These are phyloP conservation scores for Penicillium sumatraense DNA, from an alignment of 2,329 filamentous ascomycete species.

Conservation along the genomic window DNA sequence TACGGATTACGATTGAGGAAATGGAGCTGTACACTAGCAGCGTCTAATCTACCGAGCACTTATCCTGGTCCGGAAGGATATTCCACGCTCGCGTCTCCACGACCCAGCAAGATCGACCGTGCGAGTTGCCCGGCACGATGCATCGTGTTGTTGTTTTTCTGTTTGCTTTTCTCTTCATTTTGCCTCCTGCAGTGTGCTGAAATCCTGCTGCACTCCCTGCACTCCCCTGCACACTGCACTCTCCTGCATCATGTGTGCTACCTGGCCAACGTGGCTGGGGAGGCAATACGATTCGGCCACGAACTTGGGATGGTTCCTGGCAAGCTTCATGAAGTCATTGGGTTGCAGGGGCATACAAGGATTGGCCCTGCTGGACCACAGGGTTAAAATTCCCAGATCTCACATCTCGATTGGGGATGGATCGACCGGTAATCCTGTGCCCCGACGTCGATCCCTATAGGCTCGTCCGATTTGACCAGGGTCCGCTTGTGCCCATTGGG, in stretches of 20 bases:
- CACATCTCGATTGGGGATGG: constrained; percentile 15
- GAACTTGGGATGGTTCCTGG: constrained; percentile 5
- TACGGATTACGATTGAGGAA: constrained; percentile 2
- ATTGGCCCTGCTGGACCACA: not conserved
- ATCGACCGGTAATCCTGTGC: constrained; percentile 13
- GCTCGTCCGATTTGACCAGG: constrained; percentile 18
- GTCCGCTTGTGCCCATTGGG: too few species aligned
- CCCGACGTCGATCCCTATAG: constrained; percentile 21
- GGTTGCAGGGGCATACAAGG: not conserved
- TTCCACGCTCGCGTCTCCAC: constrained; percentile 6
- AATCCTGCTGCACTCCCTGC: not conserved
- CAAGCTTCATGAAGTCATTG: constrained; percentile 24
- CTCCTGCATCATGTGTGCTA: constrained; percentile 15
- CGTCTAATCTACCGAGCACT: constrained; percentile 1
- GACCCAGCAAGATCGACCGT: constrained; percentile 14
- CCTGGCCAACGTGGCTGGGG: constrained; percentile 32
- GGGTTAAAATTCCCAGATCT: not conserved
- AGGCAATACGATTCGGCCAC: constrained; percentile 6
- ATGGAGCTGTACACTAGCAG: constrained; percentile 6
- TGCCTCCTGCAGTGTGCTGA: not conserved
- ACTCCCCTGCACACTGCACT: not conserved
- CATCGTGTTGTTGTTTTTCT: constrained; percentile 1
- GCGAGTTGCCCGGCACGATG: constrained; percentile 11
- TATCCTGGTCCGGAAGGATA: not conserved
- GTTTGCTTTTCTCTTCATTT: constrained; percentile 8